Evolutionary conservation across 108 stramenopile species (phyloP).

Genomic region (Bacterosira constricta): DNA sequence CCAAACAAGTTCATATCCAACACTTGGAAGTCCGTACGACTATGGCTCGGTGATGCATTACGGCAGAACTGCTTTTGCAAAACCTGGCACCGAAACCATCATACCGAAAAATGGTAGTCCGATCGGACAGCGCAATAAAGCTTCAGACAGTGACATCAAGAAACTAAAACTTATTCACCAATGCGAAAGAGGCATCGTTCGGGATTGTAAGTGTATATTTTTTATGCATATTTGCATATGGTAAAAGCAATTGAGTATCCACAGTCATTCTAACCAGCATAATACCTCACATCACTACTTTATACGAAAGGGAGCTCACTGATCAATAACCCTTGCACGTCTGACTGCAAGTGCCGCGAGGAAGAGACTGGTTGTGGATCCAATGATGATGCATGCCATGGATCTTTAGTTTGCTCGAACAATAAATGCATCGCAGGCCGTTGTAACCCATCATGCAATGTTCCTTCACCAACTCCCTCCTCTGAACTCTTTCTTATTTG

Average conservation of each 20-base stretch:
- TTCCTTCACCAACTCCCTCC: background rate
- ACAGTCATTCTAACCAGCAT: too few relatives aligned
- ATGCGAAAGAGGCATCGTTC: conserved; percentile 21
- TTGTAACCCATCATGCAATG: background rate
- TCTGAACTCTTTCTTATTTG: conserved; percentile 4
- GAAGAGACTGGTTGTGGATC: background rate
- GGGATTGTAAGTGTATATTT: too few relatives aligned
- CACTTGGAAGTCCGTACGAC: conserved; percentile 34
- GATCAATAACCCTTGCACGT: conserved; percentile 1
- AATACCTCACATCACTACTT: too few relatives aligned
- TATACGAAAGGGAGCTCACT: too few relatives aligned
- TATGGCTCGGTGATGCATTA: conserved; percentile 42
- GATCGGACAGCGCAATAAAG: conserved; percentile 8
- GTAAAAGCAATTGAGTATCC: too few relatives aligned
- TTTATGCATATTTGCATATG: too few relatives aligned
- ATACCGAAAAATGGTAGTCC: background rate
- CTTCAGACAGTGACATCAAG: conserved; percentile 7
- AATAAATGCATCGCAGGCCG: background rate
- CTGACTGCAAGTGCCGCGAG: conserved; percentile 12
- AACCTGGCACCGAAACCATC: background rate
- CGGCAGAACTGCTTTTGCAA: conserved; percentile 4
- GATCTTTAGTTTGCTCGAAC: conserved; percentile 3
- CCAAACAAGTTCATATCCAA: too few relatives aligned
- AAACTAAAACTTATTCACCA: conserved; percentile 22
- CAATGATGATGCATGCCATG: conserved; percentile 12